phyloP scores from a whole-genome alignment of 192 early-diverging fungal genomes.

The Phlyctochytrium bullatum region DNA sequence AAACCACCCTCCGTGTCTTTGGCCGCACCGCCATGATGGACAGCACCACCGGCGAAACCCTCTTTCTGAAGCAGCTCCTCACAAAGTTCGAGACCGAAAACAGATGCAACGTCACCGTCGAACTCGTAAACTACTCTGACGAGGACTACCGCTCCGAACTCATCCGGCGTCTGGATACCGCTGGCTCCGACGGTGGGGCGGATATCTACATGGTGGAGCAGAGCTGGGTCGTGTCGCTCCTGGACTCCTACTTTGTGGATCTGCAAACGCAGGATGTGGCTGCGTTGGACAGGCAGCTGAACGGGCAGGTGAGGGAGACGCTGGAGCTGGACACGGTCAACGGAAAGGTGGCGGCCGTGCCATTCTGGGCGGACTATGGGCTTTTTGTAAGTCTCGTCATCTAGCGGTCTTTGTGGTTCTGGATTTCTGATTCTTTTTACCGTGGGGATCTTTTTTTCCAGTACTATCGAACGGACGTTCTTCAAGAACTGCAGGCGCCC shows the following conservation, averaged over 20 bases:
- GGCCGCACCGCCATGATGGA: not conserved
- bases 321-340: not conserved
- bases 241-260: not conserved
- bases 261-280: no score
- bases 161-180: not conserved
- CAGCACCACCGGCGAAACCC: not conserved
- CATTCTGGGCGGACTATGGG: not conserved
- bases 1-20: not conserved
- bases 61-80: not conserved
- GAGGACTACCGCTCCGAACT: not conserved
- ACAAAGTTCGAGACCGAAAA: not conserved
- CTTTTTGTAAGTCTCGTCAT: no score
- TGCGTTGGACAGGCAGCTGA: no score
- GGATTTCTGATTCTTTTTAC: no score
- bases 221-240: not conserved
- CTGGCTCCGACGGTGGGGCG: not conserved
- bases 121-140: not conserved
- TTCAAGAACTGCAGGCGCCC: not conserved
- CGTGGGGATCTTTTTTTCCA: not conserved
- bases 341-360: not conserved
- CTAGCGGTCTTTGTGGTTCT: no score
- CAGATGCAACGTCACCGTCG: not conserved
- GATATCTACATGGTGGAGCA: slow-evolving; percentile 3
- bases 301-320: not conserved
- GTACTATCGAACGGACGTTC: slow-evolving; percentile 3